Evolutionary conservation across 371 early-diverging fungal genomes (phyloP).

Genomic region (Blyttiomyces sp.): DNA sequence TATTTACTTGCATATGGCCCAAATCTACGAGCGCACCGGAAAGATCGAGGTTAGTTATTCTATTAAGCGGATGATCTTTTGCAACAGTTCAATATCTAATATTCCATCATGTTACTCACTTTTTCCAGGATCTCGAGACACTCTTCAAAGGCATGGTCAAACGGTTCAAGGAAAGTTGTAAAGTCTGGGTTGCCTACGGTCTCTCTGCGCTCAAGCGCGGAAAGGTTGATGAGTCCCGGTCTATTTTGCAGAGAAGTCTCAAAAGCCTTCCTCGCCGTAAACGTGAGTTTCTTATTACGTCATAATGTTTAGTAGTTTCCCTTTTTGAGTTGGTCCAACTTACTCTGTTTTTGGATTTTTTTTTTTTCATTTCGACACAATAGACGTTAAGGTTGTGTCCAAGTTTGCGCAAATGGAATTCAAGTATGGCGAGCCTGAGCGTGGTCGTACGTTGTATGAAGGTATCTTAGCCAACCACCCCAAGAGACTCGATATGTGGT

Average conservation of each 20-base stretch:
- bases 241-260: constrained; percentile 72
- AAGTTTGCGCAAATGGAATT: constrained; percentile 95
- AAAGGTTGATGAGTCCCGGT: constrained; percentile 72
- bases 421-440: constrained; percentile 88
- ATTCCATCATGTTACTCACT: too few species aligned
- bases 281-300: constrained; percentile 48
- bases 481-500: constrained; percentile 93
- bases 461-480: constrained; percentile 87
- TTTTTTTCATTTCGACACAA: constrained; percentile 10
- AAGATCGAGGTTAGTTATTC: constrained; percentile 64
- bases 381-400: constrained; percentile 72
- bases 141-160: constrained; percentile 73
- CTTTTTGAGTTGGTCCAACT: constrained; percentile 17
- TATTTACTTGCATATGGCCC: constrained; percentile 78
- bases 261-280: constrained; percentile 86
- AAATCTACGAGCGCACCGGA: constrained; percentile 81
- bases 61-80: background rate
- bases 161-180: constrained; percentile 81
- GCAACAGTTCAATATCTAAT: background rate
- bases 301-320: background rate
- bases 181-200: constrained; percentile 87
- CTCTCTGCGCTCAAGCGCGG: constrained; percentile 69
- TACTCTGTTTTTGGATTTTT: background rate
- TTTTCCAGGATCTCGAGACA: constrained; percentile 15
- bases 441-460: constrained; percentile 94